phyloP scores from a whole-genome alignment of 345 rosid genomes.

The Lepidium didymum region DNA sequence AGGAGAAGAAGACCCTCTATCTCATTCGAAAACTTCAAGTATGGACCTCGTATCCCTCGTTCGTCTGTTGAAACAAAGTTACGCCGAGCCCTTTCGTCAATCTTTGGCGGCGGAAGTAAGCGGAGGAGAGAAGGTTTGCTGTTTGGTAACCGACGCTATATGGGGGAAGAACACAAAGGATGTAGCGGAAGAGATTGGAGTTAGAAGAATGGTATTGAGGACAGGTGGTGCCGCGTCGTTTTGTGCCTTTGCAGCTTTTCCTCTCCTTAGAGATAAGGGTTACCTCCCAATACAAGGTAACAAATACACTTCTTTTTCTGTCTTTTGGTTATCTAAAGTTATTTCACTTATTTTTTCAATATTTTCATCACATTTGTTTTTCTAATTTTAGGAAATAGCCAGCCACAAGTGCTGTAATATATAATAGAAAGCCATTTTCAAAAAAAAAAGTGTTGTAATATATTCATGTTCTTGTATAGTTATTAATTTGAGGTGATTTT shows the following conservation, averaged over 20 bases:
- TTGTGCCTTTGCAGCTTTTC: slow-evolving; percentile 17
- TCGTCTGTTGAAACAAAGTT: slow-evolving; percentile 26
- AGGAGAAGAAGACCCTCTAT: slow-evolving; percentile 6
- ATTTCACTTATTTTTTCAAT: too few relatives aligned
- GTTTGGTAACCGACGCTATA: slow-evolving; percentile 45
- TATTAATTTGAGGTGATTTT: neutral
- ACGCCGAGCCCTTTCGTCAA: slow-evolving; percentile 31
- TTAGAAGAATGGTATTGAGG: slow-evolving; percentile 42
- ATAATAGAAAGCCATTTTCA: too few relatives aligned
- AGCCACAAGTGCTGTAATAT: too few relatives aligned
- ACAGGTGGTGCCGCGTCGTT: slow-evolving; percentile 31
- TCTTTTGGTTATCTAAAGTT: too few relatives aligned
- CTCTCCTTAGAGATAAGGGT: slow-evolving; percentile 26
- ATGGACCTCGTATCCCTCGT: slow-evolving; percentile 20
- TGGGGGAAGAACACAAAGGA: slow-evolving; percentile 34
- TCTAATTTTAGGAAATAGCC: too few relatives aligned
- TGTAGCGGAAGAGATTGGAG: slow-evolving; percentile 38
- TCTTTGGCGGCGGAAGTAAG: slow-evolving; percentile 30
- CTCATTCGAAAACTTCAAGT: neutral
- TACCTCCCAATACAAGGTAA: slow-evolving; percentile 27
- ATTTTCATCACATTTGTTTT: too few relatives aligned
- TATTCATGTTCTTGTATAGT: neutral
- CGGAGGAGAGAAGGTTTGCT: slow-evolving; percentile 28
- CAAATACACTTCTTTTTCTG: neutral
- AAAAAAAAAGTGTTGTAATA: too few relatives aligned